Evolutionary conservation across 352 stramenopile species (phyloP), one percentile per base, ranked within the genome.

Genomic region (Globisporangium cystogenes): DNA sequence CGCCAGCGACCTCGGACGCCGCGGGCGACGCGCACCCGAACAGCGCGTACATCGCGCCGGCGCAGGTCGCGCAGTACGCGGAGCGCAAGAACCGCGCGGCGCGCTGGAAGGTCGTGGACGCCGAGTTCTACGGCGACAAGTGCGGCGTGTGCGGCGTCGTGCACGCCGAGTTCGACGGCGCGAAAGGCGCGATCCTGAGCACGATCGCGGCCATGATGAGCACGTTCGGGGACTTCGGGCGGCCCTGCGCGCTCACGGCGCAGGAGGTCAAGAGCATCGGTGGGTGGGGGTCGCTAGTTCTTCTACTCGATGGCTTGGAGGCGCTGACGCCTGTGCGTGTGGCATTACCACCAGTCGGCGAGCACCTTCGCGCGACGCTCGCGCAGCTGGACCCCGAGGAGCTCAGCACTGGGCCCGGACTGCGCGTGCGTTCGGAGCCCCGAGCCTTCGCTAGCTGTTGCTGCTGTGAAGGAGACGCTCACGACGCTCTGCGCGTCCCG

Each of bases 191-290:
- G 48, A 59, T 90, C 18, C 42, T 86, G 48, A 65, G 70, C 37
- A 88, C 80, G 7, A 82, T 94, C 48, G 77, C 73, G 24, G 67
- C 76, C 10, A 93, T 93, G 79, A 90, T 94, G 75, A 87, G 71
- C 53, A 92, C 81, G 15, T 94, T 92, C 59, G 83, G 83, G 5
- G 83, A 94, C 49, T 64, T 51, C 18, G 70, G 68, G 11, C 64
- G 68, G 15, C 80, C 80, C 0, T 94, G 83, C 49, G 42, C 77
- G 33, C 65, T 66, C n/a, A 60, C 79, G 2, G 81, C 80, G 31
- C 69, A 85, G 62, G 67, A 84, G 16, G 77, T 82, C 45, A 72
- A 86, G 48, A 41, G 47, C 1, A 36, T 86, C 16, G 74, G 76
- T 87, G 48, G 57, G 67, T 23, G n/a, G 4, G 15, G 24, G 21